Base-by-base conservation (phyloP, 495 filamentous ascomycete species). In the Hypoxylon fragiforme region DNA sequence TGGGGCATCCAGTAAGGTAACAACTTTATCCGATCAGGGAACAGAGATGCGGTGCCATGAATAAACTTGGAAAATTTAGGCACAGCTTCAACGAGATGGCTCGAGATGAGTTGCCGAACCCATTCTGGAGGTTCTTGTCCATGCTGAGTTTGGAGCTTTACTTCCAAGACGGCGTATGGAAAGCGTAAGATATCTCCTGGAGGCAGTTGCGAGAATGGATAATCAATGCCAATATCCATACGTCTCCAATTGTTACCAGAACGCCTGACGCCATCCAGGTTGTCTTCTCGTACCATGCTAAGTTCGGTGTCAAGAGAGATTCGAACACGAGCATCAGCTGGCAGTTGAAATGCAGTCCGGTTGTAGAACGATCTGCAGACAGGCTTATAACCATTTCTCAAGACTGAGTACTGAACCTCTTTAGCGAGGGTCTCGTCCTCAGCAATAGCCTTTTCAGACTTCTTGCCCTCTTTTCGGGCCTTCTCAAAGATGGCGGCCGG, bases 1-100 rank as follows among this genome's bases (percentile, higher is more conserved):
- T 99, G 94, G 0, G 94, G 94, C 75, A 91, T 86, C 94, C 94
- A 99, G 79, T 87, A 99, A 2, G 94, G 94, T 2, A 97, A 81
- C 1, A 99, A 82, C 21, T 96, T 76, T 68, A 97, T 97, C 37
- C 87, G 85, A 21, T 85, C 79, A 0, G 91, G 92, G 70, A 96
- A 94, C 14, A 97, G 70, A 0, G 82, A 89, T 7, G 92, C 90
- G 0, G 85, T 88, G 41, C 94, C 94, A 70, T 99, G 94, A 53
- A 99, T 99, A 71, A 97, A 99, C 73, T 99, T 99, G 62, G 91
- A 96, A 76, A 96, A 99, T 66, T 99, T 99, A 42, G 94, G 94
- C 1, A 97, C 92, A 1, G 95, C 94, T 69, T 99, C 94, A 11
- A 99, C 94, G 18, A 99, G 80, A 70, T 99, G 94, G 60, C 88